Conservation (phyloP, 2,329 filamentous ascomycete genomes). For the Phoma sp. region DNA sequence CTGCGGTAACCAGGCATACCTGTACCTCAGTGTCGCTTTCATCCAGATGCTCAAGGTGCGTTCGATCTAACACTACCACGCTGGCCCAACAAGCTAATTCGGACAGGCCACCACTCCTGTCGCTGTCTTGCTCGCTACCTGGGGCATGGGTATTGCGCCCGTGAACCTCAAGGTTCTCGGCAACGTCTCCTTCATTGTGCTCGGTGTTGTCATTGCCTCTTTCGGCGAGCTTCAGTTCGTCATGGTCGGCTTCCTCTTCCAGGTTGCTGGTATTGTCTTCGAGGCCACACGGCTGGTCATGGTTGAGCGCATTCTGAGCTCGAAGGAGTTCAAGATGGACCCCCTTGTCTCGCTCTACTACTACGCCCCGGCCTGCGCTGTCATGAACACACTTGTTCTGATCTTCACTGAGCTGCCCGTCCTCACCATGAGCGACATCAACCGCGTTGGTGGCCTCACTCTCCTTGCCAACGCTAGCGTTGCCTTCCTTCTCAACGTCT, state of each 20-base stretch:
- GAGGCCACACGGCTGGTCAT: conserved; percentile 83
- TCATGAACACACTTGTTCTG: conserved; percentile 78
- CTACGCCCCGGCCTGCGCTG: conserved; percentile 82
- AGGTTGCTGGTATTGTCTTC: conserved; percentile 78
- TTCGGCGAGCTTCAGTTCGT: conserved; percentile 96
- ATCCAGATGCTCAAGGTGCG: conserved; percentile 98
- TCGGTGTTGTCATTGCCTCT: conserved; percentile 93
- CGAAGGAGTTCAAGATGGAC: conserved; percentile 89
- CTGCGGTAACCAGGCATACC: conserved; percentile 93
- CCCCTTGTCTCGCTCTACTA: conserved; percentile 88
- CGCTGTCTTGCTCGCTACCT: conserved; percentile 86
- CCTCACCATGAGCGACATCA: conserved; percentile 71
- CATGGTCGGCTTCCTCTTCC: conserved; percentile 77
- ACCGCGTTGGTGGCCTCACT: conserved; percentile 73
- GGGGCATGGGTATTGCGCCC: conserved; percentile 82
- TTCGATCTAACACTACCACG: background rate
- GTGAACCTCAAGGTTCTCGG: conserved; percentile 85
- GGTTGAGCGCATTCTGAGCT: conserved; percentile 82
- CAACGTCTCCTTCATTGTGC: conserved; percentile 92
- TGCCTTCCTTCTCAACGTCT: conserved; percentile 83
- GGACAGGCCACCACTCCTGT: conserved; percentile 88
- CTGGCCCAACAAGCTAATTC: conserved; percentile 14
- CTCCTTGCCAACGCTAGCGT: conserved; percentile 78
- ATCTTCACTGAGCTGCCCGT: conserved; percentile 75
- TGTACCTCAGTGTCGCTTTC: conserved; percentile 94